phyloP scores from a whole-genome alignment of 768 basidiomycete species.

The Tricholoma bakamatsutake region DNA sequence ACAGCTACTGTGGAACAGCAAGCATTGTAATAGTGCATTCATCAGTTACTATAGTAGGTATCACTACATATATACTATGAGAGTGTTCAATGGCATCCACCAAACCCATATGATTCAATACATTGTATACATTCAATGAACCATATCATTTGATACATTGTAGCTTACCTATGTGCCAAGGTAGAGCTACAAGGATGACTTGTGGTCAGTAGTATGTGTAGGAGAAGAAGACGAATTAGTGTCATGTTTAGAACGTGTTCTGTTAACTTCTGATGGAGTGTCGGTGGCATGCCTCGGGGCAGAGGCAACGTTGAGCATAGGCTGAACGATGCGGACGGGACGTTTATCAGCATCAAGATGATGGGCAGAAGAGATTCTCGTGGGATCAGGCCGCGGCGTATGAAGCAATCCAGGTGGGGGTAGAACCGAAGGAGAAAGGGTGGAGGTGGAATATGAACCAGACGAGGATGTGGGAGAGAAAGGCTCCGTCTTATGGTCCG shows the following conservation, averaged over 20 bases:
- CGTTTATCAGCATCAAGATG: conserved; percentile 1
- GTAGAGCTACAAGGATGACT: conserved; percentile 15
- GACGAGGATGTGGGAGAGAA: conserved; percentile 30
- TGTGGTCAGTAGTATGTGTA: not conserved
- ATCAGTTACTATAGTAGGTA: no score
- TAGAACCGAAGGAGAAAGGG: conserved; percentile 17
- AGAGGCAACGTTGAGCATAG: not conserved
- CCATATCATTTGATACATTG: no score
- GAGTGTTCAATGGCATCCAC: no score
- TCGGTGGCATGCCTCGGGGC: not conserved
- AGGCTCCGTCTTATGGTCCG: conserved; percentile 26
- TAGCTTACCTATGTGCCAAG: no score
- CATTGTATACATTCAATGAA: no score
- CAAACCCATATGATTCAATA: no score
- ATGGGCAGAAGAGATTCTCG: conserved; percentile 27
- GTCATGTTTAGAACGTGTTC: not conserved
- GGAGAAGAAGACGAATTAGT: not conserved
- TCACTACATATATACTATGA: no score
- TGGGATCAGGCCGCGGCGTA: conserved; percentile 17
- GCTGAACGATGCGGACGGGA: not conserved
- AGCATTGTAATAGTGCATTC: no score
- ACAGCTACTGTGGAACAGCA: no score
- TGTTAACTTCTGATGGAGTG: not conserved
- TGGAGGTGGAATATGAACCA: conserved; percentile 7
- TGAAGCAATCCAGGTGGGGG: not conserved